A percentile compares a stretch with the other conserved stretches of the same genome.
These are phyloP conservation scores for Raffaelea arxii DNA, from an alignment of 2,329 filamentous ascomycete genomes.

Conservation along the genomic window DNA sequence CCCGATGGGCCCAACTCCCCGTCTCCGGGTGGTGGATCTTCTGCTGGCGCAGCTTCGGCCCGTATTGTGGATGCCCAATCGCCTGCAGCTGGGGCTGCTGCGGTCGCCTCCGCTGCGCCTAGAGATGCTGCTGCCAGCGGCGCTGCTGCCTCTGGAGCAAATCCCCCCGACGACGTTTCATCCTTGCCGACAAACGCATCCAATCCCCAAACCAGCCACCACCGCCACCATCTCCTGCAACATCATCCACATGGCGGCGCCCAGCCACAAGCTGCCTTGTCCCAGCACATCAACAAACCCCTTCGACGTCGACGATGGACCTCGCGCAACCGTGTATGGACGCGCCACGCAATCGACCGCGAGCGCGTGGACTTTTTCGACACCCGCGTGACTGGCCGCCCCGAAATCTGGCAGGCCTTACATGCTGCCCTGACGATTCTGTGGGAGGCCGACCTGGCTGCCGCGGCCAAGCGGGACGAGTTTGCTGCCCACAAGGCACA, in stretches of 20 bases:
- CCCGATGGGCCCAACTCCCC: constrained; percentile 42
- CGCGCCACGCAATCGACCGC: constrained; percentile 52
- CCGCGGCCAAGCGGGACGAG: not conserved
- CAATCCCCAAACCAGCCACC: not conserved
- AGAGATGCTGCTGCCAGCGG: constrained; percentile 5
- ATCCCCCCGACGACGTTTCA: constrained; percentile 12
- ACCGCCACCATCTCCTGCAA: not conserved
- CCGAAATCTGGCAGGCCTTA: constrained; percentile 74
- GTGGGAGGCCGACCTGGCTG: constrained; percentile 35
- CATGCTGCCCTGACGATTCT: constrained; percentile 58
- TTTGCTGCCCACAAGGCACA: not conserved
- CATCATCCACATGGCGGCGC: not conserved
- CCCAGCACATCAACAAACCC: constrained; percentile 61
- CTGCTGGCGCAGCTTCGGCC: constrained; percentile 34
- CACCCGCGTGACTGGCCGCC: constrained; percentile 67
- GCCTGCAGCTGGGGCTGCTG: constrained; percentile 18
- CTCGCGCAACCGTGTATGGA: constrained; percentile 57
- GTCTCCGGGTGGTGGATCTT: constrained; percentile 36
- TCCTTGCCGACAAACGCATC: not conserved
- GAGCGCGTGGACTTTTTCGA: constrained; percentile 85
- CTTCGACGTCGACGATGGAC: constrained; percentile 57
- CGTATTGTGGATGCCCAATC: constrained; percentile 46
- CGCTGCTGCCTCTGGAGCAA: constrained; percentile 12
- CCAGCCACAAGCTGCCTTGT: constrained; percentile 30
- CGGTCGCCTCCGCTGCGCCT: constrained; percentile 41